Conservation (phyloP, 108 stramenopile species). For the Aurantiochytrium sp. region DNA sequence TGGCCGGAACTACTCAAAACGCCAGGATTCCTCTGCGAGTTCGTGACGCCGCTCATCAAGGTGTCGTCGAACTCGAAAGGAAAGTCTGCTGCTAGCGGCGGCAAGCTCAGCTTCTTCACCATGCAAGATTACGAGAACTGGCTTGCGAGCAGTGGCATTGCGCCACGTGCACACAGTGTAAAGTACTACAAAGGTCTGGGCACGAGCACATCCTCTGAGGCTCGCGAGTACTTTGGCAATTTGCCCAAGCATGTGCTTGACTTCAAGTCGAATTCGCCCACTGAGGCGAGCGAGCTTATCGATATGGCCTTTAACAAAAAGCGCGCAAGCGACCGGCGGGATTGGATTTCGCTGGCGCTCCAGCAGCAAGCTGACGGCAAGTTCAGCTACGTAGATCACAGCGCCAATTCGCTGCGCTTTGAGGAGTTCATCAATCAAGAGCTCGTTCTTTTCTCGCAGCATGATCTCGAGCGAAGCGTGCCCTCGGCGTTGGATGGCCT, state of each 20-base stretch:
- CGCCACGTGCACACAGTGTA: constrained; percentile 47
- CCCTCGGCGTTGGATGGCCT: constrained; percentile 78
- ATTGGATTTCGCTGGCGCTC: constrained; percentile 68
- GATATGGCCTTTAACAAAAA: constrained; percentile 77
- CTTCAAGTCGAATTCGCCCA: constrained; percentile 59
- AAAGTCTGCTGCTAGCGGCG: background rate
- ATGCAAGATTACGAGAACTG: constrained; percentile 71
- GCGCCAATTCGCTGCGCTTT: constrained; percentile 25
- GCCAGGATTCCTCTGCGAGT: constrained; percentile 67
- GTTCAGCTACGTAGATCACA: background rate
- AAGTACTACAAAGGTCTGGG: constrained; percentile 95
- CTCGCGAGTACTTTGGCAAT: constrained; percentile 70
- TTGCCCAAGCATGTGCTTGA: constrained; percentile 60
- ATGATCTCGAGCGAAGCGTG: constrained; percentile 71
- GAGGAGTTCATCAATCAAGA: constrained; percentile 81
- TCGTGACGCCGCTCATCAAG: constrained; percentile 80
- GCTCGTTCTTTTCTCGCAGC: constrained; percentile 77
- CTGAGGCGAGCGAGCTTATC: constrained; percentile 27
- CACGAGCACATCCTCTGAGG: constrained; percentile 76
- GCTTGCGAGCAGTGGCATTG: constrained; percentile 41
- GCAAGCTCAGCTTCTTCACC: constrained; percentile 61
- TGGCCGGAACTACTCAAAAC: constrained; percentile 74
- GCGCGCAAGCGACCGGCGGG: constrained; percentile 65
- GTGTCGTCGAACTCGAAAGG: constrained; percentile 23
- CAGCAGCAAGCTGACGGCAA: constrained; percentile 36